Conservation (phyloP, 2,329 filamentous ascomycete genomes). For the Sordariomycetes sp. region DNA sequence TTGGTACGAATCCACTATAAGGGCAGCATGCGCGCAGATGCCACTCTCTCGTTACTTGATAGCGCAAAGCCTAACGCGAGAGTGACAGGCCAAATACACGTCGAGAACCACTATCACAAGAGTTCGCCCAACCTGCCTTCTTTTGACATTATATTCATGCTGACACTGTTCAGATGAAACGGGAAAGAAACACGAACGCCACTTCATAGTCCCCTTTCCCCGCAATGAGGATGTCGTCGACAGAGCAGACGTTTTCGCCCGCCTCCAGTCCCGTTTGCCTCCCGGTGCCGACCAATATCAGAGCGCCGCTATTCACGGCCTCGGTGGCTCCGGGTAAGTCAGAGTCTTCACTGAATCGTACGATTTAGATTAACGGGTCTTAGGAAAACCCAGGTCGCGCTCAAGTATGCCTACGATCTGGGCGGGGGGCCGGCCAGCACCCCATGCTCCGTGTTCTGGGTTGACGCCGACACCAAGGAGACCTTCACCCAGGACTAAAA, state of each 20-base stretch:
- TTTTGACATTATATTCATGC: too few relatives aligned
- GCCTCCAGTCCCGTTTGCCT: constrained; percentile 12
- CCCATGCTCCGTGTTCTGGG: constrained; percentile 22
- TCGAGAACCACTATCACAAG: too few relatives aligned
- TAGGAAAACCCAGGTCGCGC: constrained; percentile 26
- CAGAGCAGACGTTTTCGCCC: constrained; percentile 10
- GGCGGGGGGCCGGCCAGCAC: constrained; percentile 9
- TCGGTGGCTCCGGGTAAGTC: constrained; percentile 16
- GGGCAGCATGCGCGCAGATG: too few relatives aligned
- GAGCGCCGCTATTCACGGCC: constrained; percentile 14
- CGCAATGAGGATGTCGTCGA: constrained; percentile 14
- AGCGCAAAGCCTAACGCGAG: too few relatives aligned
- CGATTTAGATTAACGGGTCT: background rate
- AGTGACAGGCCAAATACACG: too few relatives aligned
- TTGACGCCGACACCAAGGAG: constrained; percentile 20
- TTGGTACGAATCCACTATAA: too few relatives aligned
- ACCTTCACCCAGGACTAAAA: constrained; percentile 20
- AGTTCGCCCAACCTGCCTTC: too few relatives aligned
- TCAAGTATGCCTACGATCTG: constrained; percentile 20
- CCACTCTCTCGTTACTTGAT: too few relatives aligned
- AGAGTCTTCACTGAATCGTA: background rate
- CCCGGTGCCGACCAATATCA: constrained; percentile 3
- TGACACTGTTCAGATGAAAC: too few relatives aligned
- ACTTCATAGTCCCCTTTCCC: constrained; percentile 13
- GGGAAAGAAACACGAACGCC: too few relatives aligned